Evolutionary conservation across 352 stramenopile species (phyloP).

Genomic region (Phytophthora pluvialis): DNA sequence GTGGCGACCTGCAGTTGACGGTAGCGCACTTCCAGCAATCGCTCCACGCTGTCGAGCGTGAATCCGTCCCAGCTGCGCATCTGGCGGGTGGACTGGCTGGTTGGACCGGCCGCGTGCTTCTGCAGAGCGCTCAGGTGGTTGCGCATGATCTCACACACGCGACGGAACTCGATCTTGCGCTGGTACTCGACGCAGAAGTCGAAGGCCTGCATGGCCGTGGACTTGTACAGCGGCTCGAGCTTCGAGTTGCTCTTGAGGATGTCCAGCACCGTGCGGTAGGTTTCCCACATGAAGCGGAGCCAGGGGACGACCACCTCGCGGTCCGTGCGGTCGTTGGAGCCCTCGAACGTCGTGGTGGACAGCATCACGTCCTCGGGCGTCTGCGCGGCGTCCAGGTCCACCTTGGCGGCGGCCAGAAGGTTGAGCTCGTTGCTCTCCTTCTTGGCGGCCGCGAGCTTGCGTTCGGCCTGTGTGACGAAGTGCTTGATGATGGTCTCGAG

Average conservation of each 20-base stretch:
- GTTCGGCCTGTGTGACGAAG: conserved; percentile 90
- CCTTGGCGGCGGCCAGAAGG: conserved; percentile 79
- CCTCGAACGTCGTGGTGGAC: conserved; percentile 96
- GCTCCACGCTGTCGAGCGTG: conserved; percentile 94
- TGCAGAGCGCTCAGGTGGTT: conserved; percentile 96
- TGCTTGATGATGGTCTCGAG: conserved; percentile 95
- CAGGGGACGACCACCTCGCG: conserved; percentile 92
- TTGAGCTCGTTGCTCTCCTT: conserved; percentile 88
- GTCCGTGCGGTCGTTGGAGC: conserved; percentile 95
- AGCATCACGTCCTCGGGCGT: conserved; percentile 96
- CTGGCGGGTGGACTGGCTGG: conserved; percentile 76
- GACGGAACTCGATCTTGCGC: conserved; percentile 96
- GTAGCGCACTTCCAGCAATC: conserved; percentile 97
- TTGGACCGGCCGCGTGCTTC: conserved; percentile 87
- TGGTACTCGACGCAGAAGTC: conserved; percentile 88
- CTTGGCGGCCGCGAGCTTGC: conserved; percentile 89
- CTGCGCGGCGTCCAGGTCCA: conserved; percentile 93
- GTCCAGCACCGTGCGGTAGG: conserved; percentile 97
- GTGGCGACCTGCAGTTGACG: conserved; percentile 96
- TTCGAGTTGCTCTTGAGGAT: conserved; percentile 98
- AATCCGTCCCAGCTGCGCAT: conserved; percentile 97
- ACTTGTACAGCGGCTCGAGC: conserved; percentile 81
- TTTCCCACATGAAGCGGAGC: conserved; percentile 98
- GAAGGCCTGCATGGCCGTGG: conserved; percentile 81
- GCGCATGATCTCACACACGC: conserved; percentile 97